Conservation (phyloP, 805 yeast genomes). For the Zygoascus bituminiphila region DNA sequence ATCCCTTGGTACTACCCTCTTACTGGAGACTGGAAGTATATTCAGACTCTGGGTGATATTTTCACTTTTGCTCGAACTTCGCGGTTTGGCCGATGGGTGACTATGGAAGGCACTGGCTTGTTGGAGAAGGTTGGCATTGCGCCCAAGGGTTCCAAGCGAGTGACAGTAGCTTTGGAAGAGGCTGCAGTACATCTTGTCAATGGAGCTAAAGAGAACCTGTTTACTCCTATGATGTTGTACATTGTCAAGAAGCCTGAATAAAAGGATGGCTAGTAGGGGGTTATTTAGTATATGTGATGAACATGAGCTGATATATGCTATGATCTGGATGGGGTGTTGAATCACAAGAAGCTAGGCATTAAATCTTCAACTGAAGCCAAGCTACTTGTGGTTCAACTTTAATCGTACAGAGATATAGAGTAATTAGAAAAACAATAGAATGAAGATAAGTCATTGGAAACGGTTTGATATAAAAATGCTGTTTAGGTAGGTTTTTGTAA, state of each 20-base stretch:
- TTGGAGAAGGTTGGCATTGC: constrained; percentile 83
- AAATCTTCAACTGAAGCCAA: too few relatives aligned
- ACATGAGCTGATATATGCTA: too few relatives aligned
- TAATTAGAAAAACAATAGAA: too few relatives aligned
- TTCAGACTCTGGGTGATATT: constrained; percentile 69
- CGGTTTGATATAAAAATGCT: too few relatives aligned
- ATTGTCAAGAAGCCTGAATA: constrained; percentile 71
- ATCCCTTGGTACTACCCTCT: constrained; percentile 98
- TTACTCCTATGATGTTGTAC: constrained; percentile 97
- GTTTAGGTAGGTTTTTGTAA: too few relatives aligned
- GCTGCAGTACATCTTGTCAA: constrained; percentile 93
- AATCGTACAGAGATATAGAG: too few relatives aligned
- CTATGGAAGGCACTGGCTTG: constrained; percentile 71
- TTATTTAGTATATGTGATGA: too few relatives aligned
- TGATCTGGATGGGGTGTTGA: too few relatives aligned
- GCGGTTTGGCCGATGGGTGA: constrained; percentile 71
- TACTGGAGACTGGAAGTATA: constrained; percentile 86
- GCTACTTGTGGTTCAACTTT: too few relatives aligned
- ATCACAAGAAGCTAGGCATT: too few relatives aligned
- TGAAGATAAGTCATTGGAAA: too few relatives aligned
- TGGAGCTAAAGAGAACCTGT: constrained; percentile 83
- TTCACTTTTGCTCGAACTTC: constrained; percentile 87
- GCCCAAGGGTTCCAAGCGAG: constrained; percentile 86
- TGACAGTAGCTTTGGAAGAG: constrained; percentile 87
- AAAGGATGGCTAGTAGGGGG: too few relatives aligned